Percentiles rank a stretch among this genome's conserved stretches.
phyloP scores from a whole-genome alignment of 78 protist genomes.

The Cavenderia fasciculata region DNA sequence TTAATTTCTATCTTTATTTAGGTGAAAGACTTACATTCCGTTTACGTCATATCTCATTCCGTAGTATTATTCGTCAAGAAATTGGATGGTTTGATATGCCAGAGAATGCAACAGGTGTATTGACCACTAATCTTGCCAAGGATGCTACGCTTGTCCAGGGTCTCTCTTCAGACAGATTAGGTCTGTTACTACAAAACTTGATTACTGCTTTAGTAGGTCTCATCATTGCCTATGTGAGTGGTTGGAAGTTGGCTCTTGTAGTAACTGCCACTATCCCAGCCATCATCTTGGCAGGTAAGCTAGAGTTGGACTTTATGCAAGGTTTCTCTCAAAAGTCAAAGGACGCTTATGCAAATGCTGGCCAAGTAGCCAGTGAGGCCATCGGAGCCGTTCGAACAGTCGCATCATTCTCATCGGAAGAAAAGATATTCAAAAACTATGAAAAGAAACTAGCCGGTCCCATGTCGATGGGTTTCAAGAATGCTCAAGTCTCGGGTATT shows the following conservation, averaged over 20 bases:
- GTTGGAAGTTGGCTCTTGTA: constrained; percentile 85
- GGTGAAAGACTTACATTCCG: constrained; percentile 50
- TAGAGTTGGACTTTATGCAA: constrained; percentile 58
- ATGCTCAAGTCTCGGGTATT: constrained; percentile 54
- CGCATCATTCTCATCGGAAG: constrained; percentile 57
- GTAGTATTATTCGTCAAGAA: constrained; percentile 74
- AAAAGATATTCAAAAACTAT: constrained; percentile 25
- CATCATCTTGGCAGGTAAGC: constrained; percentile 41
- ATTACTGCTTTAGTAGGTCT: constrained; percentile 71
- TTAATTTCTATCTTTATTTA: too few relatives aligned
- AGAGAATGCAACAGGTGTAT: constrained; percentile 73
- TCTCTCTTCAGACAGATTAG: constrained; percentile 71
- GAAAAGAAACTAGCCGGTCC: constrained; percentile 6
- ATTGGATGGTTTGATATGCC: constrained; percentile 79
- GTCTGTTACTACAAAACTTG: constrained; percentile 43
- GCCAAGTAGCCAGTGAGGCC: constrained; percentile 78
- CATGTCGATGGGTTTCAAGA: background rate
- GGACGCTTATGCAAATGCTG: constrained; percentile 58
- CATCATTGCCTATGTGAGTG: constrained; percentile 75
- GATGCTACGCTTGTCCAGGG: constrained; percentile 87
- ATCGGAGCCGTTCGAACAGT: constrained; percentile 72
- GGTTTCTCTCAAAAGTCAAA: constrained; percentile 55
- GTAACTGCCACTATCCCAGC: constrained; percentile 84
- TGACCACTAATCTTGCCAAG: constrained; percentile 80
- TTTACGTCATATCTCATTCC: constrained; percentile 53